These are phyloP conservation scores for Fusarium graminum DNA, from an alignment of 2,329 filamentous ascomycete genomes.

Conservation along the genomic window DNA sequence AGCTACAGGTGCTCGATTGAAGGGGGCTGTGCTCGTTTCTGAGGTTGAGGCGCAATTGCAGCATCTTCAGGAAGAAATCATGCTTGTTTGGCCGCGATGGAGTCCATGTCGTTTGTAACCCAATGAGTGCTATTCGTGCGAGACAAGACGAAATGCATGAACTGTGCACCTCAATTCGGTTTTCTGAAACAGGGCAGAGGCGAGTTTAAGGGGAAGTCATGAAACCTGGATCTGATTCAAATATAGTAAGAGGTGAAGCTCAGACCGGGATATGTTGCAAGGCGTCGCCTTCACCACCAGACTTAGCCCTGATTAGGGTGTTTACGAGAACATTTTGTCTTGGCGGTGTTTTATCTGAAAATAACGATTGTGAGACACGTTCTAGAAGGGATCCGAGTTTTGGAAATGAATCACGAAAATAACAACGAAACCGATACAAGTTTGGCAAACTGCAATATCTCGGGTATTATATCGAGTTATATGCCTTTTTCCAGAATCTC, in stretches of 20 bases:
- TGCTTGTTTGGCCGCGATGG: constrained; percentile 30
- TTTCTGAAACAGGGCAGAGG: constrained; percentile 39
- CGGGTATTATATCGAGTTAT: not conserved
- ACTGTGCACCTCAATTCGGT: constrained; percentile 21
- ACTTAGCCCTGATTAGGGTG: not conserved
- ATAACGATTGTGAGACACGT: not conserved
- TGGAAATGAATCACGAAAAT: constrained; percentile 11
- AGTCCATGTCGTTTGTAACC: not conserved
- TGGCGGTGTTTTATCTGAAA: constrained; percentile 14
- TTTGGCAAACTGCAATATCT: not conserved
- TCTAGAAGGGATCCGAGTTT: constrained; percentile 1
- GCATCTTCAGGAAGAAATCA: constrained; percentile 41
- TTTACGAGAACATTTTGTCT: not conserved
- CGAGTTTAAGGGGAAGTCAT: constrained; percentile 20
- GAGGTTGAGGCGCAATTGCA: constrained; percentile 27
- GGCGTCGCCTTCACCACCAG: not conserved
- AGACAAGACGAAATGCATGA: constrained; percentile 21
- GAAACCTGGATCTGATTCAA: constrained; percentile 40
- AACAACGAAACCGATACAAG: not conserved
- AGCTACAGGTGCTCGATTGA: constrained; percentile 2
- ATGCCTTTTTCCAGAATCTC: constrained; percentile 14
- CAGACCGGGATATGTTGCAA: constrained; percentile 13
- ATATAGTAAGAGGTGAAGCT: constrained; percentile 41
- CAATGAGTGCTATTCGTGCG: constrained; percentile 16
- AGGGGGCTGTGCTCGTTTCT: constrained; percentile 33